Conservation (phyloP, 1,284 basidiomycete genomes). For the Schizophyllum commune region DNA sequence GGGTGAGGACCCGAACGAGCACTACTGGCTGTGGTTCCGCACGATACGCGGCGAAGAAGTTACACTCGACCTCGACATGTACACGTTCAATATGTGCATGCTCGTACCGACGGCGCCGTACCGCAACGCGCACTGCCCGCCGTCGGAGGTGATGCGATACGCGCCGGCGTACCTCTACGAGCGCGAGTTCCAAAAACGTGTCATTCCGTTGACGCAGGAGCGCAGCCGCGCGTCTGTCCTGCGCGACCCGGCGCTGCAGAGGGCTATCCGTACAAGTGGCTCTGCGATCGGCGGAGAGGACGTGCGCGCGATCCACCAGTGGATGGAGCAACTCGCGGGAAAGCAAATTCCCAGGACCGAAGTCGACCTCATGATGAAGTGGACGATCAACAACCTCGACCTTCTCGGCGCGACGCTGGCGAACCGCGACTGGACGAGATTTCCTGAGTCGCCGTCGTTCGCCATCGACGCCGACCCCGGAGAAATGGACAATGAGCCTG, state of each 20-base stretch:
- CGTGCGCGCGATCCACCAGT: constrained; percentile 11
- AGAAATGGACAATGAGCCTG: constrained; percentile 13
- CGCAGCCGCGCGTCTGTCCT: constrained; percentile 27
- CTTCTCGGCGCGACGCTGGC: constrained; percentile 12
- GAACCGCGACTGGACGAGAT: constrained; percentile 18
- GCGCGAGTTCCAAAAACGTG: constrained; percentile 13
- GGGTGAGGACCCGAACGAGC: constrained; percentile 33
- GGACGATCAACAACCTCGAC: constrained; percentile 9
- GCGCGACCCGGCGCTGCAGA: constrained; percentile 21
- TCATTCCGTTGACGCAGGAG: constrained; percentile 19
- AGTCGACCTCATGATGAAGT: constrained; percentile 14
- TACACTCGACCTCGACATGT: constrained; percentile 30
- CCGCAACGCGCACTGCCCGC: constrained; percentile 8
- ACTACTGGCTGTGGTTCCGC: constrained; percentile 41
- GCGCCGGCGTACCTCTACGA: constrained; percentile 27
- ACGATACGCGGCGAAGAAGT: constrained; percentile 32
- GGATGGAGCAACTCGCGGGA: constrained; percentile 21
- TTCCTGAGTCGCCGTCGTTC: constrained; percentile 16
- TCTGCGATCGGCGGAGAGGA: constrained; percentile 1
- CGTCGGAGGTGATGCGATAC: constrained; percentile 1
- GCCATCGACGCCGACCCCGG: constrained; percentile 21
- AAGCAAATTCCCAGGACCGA: constrained; percentile 15
- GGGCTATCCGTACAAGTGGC: constrained; percentile 8
- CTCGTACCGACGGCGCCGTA: constrained; percentile 20
- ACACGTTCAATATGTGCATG: constrained; percentile 30